A percentile compares a stretch with the other conserved stretches of the same genome.
Evolutionary conservation across 1,139 yeast genomes (phyloP).

Genomic region (Magnusiomyces fungicola): DNA sequence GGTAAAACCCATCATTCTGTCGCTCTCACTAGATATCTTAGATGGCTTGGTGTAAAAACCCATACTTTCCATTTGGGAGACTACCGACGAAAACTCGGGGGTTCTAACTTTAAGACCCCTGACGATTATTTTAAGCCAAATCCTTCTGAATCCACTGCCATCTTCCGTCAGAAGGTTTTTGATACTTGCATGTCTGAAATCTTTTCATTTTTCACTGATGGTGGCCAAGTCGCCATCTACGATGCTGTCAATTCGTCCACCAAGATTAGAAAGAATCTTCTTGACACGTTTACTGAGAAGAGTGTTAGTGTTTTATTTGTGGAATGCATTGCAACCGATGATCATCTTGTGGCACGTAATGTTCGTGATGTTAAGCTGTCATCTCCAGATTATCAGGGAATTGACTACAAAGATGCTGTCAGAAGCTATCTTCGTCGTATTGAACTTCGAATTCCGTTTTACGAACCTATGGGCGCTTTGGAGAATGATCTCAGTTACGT

Average conservation of each 20-base stretch:
- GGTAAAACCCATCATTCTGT: slow-evolving; percentile 94
- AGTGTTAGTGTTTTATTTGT: slow-evolving; percentile 77
- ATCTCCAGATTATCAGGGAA: slow-evolving; percentile 78
- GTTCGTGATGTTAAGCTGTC: slow-evolving; percentile 73
- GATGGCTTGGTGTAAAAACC: slow-evolving; percentile 92
- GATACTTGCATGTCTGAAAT: slow-evolving; percentile 65
- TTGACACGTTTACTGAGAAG: slow-evolving; percentile 26
- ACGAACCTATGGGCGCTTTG: slow-evolving; percentile 40
- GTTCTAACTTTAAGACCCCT: slow-evolving; percentile 44
- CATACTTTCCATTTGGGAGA: slow-evolving; percentile 91
- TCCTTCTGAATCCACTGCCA: slow-evolving; percentile 47
- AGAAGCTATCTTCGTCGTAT: slow-evolving; percentile 40
- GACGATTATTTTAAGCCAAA: slow-evolving; percentile 63
- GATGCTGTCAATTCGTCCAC: slow-evolving; percentile 90
- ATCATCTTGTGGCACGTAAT: slow-evolving; percentile 59
- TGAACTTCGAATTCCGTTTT: slow-evolving; percentile 37
- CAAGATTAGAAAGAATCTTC: slow-evolving; percentile 41
- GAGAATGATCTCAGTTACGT: slow-evolving; percentile 58
- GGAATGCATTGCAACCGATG: slow-evolving; percentile 79
- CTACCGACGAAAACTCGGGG: slow-evolving; percentile 58
- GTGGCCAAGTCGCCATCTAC: slow-evolving; percentile 89
- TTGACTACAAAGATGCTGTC: slow-evolving; percentile 47
- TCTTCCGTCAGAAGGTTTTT: slow-evolving; percentile 52
- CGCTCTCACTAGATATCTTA: slow-evolving; percentile 77
- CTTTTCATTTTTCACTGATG: slow-evolving; percentile 55